Conservation (phyloP, 2,329 filamentous ascomycete species). For the Neoscytalidium dimidiatum region DNA sequence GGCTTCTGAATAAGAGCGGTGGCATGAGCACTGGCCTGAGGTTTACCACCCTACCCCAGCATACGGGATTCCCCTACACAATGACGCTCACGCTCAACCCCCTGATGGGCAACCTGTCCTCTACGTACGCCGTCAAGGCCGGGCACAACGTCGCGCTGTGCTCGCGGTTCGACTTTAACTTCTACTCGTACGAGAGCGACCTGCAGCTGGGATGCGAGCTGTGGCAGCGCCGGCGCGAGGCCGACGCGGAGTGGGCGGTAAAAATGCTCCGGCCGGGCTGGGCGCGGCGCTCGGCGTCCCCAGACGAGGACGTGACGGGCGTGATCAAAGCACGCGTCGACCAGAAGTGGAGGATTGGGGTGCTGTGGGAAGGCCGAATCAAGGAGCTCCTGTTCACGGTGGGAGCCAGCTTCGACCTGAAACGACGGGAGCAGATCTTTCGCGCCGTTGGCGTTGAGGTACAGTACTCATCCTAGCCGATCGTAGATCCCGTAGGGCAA, state of each 20-base stretch:
- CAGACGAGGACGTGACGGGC: slow-evolving; percentile 71
- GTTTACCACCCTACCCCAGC: slow-evolving; percentile 82
- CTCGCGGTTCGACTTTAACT: slow-evolving; percentile 93
- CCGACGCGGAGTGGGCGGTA: slow-evolving; percentile 9
- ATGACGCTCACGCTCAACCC: slow-evolving; percentile 93
- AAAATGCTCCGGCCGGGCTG: slow-evolving; percentile 15
- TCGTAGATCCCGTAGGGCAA: slow-evolving; percentile 26
- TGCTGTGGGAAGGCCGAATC: slow-evolving; percentile 90
- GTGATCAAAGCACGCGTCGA: slow-evolving; percentile 89
- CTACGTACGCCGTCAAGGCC: slow-evolving; percentile 88
- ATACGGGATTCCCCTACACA: slow-evolving; percentile 85
- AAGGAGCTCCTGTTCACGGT: slow-evolving; percentile 93
- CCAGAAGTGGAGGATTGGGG: slow-evolving; percentile 80
- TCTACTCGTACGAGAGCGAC: slow-evolving; percentile 96
- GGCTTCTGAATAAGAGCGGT: slow-evolving; percentile 88
- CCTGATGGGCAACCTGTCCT: slow-evolving; percentile 88
- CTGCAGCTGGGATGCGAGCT: slow-evolving; percentile 90
- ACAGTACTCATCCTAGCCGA: slow-evolving; percentile 73
- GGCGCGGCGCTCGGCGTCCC: slow-evolving; percentile 43
- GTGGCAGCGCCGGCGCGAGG: slow-evolving; percentile 64
- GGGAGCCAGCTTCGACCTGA: slow-evolving; percentile 81
- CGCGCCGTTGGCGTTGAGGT: slow-evolving; percentile 76
- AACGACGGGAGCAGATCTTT: slow-evolving; percentile 73
- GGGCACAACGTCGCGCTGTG: slow-evolving; percentile 81
- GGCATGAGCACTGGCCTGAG: slow-evolving; percentile 86